Conservation (phyloP, 1,284 basidiomycete species). For the Trametes sp. region DNA sequence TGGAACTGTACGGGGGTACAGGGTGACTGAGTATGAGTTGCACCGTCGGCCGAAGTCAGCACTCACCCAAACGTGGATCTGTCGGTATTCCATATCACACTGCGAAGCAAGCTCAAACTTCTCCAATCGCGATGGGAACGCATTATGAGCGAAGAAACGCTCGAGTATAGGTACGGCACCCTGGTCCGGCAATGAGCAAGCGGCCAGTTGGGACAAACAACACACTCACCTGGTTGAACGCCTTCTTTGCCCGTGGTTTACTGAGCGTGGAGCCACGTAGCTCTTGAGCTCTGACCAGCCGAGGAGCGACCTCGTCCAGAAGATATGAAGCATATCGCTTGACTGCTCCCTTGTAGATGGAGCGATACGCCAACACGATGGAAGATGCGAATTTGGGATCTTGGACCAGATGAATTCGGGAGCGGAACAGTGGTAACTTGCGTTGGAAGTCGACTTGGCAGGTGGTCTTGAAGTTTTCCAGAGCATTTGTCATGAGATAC, state of each 20-base stretch:
- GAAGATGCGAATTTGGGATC: not conserved
- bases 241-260: too few species aligned
- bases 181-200: constrained; percentile 48
- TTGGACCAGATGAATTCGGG: too few species aligned
- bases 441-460: not conserved
- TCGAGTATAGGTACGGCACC: constrained; percentile 57
- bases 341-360: not conserved
- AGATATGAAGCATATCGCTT: not conserved
- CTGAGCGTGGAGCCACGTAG: too few species aligned
- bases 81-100: constrained; percentile 55
- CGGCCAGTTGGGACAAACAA: not conserved
- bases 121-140: constrained; percentile 56
- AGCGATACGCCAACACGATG: not conserved
- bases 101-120: constrained; percentile 51
- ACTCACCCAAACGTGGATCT: constrained; percentile 68
- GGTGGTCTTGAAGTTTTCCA: not conserved
- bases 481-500: too few species aligned
- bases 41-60: too few species aligned
- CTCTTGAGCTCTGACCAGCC: not conserved
- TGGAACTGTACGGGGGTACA: constrained; percentile 51
- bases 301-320: not conserved
- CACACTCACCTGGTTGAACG: constrained; percentile 19
- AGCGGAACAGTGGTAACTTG: not conserved
- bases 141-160: constrained; percentile 56
- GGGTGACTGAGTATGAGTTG: too few species aligned